Percentiles rank a stretch among this genome's conserved stretches.
These are phyloP conservation scores for Teratosphaeria gauchensis DNA, from an alignment of 2,329 filamentous ascomycete species.

Conservation along the genomic window DNA sequence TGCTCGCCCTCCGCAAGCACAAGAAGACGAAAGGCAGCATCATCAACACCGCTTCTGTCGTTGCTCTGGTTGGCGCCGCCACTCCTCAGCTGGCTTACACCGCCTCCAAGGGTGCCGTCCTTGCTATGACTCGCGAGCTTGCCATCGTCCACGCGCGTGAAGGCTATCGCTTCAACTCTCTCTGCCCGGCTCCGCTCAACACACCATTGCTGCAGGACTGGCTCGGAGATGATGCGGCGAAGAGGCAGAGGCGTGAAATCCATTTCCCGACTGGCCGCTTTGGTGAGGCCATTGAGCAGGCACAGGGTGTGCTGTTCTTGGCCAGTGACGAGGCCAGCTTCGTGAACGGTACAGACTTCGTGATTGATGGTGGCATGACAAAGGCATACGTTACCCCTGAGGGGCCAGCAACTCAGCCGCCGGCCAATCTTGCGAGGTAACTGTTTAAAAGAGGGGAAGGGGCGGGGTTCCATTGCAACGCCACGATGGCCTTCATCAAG, in stretches of 20 bases:
- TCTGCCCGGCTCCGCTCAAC: slow-evolving; percentile 87
- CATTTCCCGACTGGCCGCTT: slow-evolving; percentile 85
- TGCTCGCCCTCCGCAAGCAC: slow-evolving; percentile 69
- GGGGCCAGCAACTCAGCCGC: slow-evolving; percentile 45
- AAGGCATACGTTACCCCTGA: slow-evolving; percentile 70
- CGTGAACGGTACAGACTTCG: slow-evolving; percentile 83
- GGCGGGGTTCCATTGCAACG: no score
- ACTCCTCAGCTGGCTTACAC: slow-evolving; percentile 90
- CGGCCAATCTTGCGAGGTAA: slow-evolving; percentile 28
- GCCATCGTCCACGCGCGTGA: slow-evolving; percentile 88
- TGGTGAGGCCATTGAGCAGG: slow-evolving; percentile 89
- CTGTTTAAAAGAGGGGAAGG: background rate
- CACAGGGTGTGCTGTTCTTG: slow-evolving; percentile 77
- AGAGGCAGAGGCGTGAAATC: slow-evolving; percentile 72
- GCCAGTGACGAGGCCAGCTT: slow-evolving; percentile 84
- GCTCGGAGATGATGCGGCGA: slow-evolving; percentile 76
- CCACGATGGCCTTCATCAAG: no score
- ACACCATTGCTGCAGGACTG: slow-evolving; percentile 87
- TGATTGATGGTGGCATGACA: slow-evolving; percentile 92
- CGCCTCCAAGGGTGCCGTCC: slow-evolving; percentile 83
- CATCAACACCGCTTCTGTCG: slow-evolving; percentile 87
- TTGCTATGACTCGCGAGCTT: slow-evolving; percentile 81
- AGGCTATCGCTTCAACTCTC: slow-evolving; percentile 78
- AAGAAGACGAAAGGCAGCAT: slow-evolving; percentile 70
- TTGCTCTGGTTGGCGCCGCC: slow-evolving; percentile 76